Evolutionary conservation across 192 early-diverging fungal genomes (phyloP), one percentile per base, ranked within the genome.

Genomic region (Coemansia sp.): DNA sequence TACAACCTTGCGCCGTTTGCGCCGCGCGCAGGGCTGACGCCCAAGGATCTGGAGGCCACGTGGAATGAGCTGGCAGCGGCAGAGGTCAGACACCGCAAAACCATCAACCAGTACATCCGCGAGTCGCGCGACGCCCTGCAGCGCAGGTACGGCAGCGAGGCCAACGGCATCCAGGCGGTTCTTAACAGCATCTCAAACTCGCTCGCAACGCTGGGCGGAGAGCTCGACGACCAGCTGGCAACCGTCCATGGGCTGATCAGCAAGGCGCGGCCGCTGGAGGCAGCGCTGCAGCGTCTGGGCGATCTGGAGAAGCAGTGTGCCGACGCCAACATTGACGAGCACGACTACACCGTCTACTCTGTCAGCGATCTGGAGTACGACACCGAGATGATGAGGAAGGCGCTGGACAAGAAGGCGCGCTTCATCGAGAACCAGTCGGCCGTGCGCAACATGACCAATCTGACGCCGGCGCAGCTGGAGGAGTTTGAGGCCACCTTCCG

Each of bases 401-500:
- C 91, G 1, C 69, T 91, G 65, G 87, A 86, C 69, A 94, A 93
- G 73, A 94, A 93, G 72, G 80, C 78, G 13, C 85, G 90, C 0
- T 98, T 98, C 61, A 94, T 98, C 66, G 94, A 97, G 62, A 98
- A 98, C 82, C 96, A 98, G 74, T 90, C 91, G n/a, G 92, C 95
- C 18, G 93, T 94, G 42, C 87, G 96, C 52, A 91, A 90, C 64
- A 91, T 93, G 87, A 94, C 94, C 62, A 97, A 97, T 66, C 81
- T 98, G 75, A 97, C 94, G 18, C 93, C 96, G 1, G 88, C 87
- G 26, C 96, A 97, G 66, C 73, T 98, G 19, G 96, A 98, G 71
- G 93, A 96, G 76, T 97, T 93, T 66, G 92, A 93, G 69, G 78
- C 88, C 63, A 93, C 93, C 0, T 98, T 98, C 87, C 85, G 91